Base-by-base conservation (phyloP, 371 early-diverging fungal species). In the Rhizopus stolonifer region DNA sequence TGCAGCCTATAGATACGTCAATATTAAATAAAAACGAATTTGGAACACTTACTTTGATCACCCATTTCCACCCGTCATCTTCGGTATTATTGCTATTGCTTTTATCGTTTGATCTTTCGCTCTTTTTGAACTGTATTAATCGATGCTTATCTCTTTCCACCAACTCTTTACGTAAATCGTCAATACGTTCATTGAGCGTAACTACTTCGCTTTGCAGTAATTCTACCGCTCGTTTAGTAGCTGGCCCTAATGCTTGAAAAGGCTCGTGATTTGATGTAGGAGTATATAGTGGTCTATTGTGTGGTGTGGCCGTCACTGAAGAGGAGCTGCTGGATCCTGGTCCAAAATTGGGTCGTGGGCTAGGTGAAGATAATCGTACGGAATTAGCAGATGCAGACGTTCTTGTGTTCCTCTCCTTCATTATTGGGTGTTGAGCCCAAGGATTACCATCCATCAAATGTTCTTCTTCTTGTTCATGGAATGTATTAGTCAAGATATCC, bases 211-310 rank as follows among this genome's bases (percentile, higher is more conserved):
- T 57, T 47, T 80, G 81, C 15, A 77, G 42, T 1, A 65, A 59
- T 52, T 81, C 81, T 10, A 81, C 44, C 0, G 76, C 78, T 23
- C 66, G 63, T 46, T 76, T 77, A 11, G 74, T 70, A 5, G 72
- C 69, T 11, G 73, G 77, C 0, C 67, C 73, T 17, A 77, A 47
- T 18, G 73, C 58, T 21, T 22, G 14, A 32, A 31, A 19, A 31
- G 59, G 19, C 32, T 49, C 39, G 17, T 22, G 54, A 38, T 39
- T 49, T 26, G 45, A 38, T 21, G 55, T 49, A 7, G 55, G 55
- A 44, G 49, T 50, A 51, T 43, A 50, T 17, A 46, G 25, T n/a
- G 4, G 26, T 23, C 43, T 47, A 2, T 48, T 42, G 15, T 56
- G 60, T 18, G 63, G 60, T 21, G 74, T 70, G 7, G 74, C 68